Percentiles rank a stretch among this genome's conserved stretches.
Conservation (phyloP, 441 rosid species). For the Syzygium malaccense region DNA sequence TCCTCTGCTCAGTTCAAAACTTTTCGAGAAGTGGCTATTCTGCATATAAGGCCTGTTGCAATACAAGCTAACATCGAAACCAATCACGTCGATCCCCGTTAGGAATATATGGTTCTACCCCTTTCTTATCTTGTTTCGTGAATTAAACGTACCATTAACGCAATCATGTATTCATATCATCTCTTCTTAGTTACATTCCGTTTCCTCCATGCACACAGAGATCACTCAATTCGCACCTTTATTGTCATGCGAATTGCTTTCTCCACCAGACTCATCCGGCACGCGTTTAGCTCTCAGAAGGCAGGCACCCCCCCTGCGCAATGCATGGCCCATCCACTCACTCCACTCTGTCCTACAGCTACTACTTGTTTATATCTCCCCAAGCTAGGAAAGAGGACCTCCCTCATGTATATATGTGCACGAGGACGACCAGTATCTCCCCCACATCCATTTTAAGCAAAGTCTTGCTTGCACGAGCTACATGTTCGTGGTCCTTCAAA, state of each 20-base stretch:
- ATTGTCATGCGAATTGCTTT: background rate
- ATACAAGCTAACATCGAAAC: background rate
- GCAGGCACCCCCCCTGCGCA: background rate
- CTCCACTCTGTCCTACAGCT: background rate
- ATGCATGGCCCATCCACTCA: background rate
- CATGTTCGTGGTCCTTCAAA: background rate
- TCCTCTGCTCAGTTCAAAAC: background rate
- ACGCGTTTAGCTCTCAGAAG: background rate
- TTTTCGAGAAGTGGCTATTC: background rate
- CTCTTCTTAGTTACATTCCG: background rate
- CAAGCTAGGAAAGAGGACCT: background rate
- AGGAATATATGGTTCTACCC: background rate
- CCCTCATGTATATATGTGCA: background rate
- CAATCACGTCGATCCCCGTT: background rate
- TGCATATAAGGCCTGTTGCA: background rate
- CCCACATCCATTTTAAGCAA: background rate
- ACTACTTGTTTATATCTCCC: background rate
- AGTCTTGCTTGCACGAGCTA: background rate
- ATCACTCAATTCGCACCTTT: background rate
- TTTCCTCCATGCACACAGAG: background rate
- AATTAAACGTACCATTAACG: background rate
- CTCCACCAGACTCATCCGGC: background rate
- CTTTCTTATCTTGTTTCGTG: background rate
- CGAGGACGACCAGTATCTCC: background rate
- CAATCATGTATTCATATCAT: background rate